Conservation (phyloP, 2,329 filamentous ascomycete genomes). For the Fusarium tjaetaba region DNA sequence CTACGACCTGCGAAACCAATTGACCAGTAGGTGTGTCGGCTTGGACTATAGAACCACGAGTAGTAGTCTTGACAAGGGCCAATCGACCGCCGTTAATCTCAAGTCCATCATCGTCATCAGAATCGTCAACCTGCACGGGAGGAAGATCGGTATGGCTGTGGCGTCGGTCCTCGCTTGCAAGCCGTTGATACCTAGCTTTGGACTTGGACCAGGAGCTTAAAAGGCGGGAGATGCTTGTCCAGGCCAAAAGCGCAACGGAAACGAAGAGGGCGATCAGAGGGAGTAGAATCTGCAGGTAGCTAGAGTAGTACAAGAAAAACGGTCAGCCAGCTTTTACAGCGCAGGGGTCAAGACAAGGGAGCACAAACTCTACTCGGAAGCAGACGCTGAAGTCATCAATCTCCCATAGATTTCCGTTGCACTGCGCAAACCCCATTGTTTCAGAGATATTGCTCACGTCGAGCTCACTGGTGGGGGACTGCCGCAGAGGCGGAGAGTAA, state of each 20-base stretch:
- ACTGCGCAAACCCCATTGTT: slow-evolving; percentile 63
- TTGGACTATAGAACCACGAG: slow-evolving; percentile 72
- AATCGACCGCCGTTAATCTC: slow-evolving; percentile 67
- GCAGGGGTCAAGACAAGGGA: slow-evolving; percentile 1
- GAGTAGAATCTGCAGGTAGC: slow-evolving; percentile 72
- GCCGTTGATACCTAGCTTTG: slow-evolving; percentile 64
- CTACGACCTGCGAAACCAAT: slow-evolving; percentile 73
- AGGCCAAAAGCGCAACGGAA: slow-evolving; percentile 74
- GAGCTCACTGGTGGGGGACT: slow-evolving; percentile 30
- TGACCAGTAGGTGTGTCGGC: slow-evolving; percentile 81
- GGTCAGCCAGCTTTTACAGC: slow-evolving; percentile 18
- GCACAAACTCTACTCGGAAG: slow-evolving; percentile 73
- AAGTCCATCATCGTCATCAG: slow-evolving; percentile 68
- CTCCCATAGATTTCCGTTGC: slow-evolving; percentile 68
- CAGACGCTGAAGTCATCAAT: slow-evolving; percentile 72
- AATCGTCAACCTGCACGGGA: slow-evolving; percentile 54
- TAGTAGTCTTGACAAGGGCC: slow-evolving; percentile 67
- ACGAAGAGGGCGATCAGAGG: slow-evolving; percentile 76
- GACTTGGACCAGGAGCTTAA: slow-evolving; percentile 58
- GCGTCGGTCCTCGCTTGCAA: slow-evolving; percentile 57
- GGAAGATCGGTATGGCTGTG: slow-evolving; percentile 63
- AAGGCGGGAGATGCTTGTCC: slow-evolving; percentile 65
- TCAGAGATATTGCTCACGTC: slow-evolving; percentile 17
- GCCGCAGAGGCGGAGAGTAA: slow-evolving; percentile 13
- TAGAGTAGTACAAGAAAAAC: slow-evolving; percentile 28